Percentiles rank a stretch among this genome's conserved stretches.
Evolutionary conservation across 768 basidiomycete genomes (phyloP).

Genomic region (Daedaleopsis nitida): DNA sequence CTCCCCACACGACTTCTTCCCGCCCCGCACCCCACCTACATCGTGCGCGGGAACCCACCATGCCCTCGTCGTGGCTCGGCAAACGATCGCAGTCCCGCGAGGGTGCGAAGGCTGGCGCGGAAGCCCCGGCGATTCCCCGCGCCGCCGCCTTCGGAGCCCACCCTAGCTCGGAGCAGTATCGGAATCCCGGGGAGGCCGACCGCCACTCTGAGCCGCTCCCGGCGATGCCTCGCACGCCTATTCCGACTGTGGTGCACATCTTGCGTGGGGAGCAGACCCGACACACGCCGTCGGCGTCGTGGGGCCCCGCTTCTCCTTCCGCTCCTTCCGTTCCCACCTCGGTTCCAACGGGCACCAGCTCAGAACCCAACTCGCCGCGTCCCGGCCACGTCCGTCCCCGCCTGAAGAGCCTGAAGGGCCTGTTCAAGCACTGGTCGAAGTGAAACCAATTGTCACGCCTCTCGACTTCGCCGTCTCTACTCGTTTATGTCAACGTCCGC

Average conservation of each 20-base stretch:
- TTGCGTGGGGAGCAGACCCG: background rate
- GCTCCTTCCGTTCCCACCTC: background rate
- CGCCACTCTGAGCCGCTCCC: slow-evolving; percentile 5
- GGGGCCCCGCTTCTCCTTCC: background rate
- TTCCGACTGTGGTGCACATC: slow-evolving; percentile 1
- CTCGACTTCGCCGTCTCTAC: background rate
- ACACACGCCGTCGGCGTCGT: background rate
- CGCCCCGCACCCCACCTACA: background rate
- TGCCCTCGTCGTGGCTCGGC: background rate
- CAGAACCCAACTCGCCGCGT: slow-evolving; percentile 13
- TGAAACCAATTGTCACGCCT: background rate
- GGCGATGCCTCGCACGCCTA: slow-evolving; percentile 3
- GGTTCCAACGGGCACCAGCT: background rate
- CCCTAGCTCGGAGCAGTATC: background rate
- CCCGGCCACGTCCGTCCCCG: slow-evolving; percentile 7
- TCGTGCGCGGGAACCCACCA: slow-evolving; percentile 1
- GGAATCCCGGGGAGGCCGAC: background rate
- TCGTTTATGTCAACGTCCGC: background rate
- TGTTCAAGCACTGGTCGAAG: slow-evolving; percentile 21
- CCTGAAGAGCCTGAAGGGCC: slow-evolving; percentile 15
- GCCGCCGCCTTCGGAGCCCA: background rate
- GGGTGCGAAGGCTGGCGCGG: background rate
- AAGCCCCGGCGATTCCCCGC: background rate
- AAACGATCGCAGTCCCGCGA: background rate
- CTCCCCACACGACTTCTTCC: background rate